Evolutionary conservation across 148 eudicot species (phyloP), one percentile per base, ranked within the genome.

Genomic region (Amaranthus hypochondriacus): DNA sequence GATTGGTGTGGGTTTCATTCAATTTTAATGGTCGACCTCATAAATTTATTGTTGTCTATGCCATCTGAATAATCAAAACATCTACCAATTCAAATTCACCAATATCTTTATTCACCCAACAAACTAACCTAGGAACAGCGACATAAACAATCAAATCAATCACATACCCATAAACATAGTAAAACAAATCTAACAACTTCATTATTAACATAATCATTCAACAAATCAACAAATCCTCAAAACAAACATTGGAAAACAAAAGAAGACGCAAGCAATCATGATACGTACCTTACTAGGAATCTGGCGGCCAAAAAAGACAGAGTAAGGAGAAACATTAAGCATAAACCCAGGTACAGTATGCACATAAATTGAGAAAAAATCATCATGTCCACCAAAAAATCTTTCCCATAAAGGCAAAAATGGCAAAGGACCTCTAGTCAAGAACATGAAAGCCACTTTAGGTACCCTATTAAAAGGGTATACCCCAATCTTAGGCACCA

Each of bases 361-460:
- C 46, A 89, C 83, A 78, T 92, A 92, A 60, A 92, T 84, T 2
- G 92, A 88, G 71, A 81, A 92, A 59, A 77, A 69, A 11, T 80
- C 84, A 68, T 84, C 83, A 57, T 88, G 85, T 2, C 89, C 97
- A 62, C 72, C 69, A 72, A 92, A 92, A 81, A 92, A 92, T 81
- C 88, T 87, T 77, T 92, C 97, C 97, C 97, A 92, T 73, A 92
- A 78, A 1, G 86, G 88, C 83, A 88, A 74, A 66, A 92, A 47
- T 5, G 97, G 93, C 80, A 92, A 78, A 2, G 87, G 89, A 53
- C 95, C 95, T 68, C 89, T 83, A 0, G 92, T 87, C 80, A 92
- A 81, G 81, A 89, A 92, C 97, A 92, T 82, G 72, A 89, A 92
- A 0, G 97, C 97, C 78, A 88, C 95, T 71, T 85, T 89, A 0